phyloP scores from a whole-genome alignment of 345 rosid species.

The Streptanthus diversifolius region DNA sequence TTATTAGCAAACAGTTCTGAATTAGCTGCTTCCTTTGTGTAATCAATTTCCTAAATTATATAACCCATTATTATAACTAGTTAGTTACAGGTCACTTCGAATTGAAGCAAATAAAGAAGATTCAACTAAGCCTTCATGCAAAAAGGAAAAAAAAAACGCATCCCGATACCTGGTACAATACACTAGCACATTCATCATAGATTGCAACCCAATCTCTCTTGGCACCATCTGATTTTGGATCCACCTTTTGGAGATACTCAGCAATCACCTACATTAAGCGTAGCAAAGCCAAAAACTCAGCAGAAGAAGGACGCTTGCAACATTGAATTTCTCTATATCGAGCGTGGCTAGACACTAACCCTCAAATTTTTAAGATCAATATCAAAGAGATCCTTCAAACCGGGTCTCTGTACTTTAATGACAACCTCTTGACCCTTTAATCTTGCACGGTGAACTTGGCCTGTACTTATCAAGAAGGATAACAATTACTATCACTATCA shows the following conservation, averaged over 20 bases:
- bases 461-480: conserved; percentile 35
- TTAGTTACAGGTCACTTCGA: background rate
- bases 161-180: conserved; percentile 66
- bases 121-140: background rate
- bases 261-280: conserved; percentile 67
- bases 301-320: background rate
- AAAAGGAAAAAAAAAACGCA: background rate
- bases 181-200: conserved; percentile 96
- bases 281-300: background rate
- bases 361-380: conserved; percentile 93
- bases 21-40: conserved; percentile 93
- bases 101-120: background rate
- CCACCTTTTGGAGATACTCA: conserved; percentile 93
- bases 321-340: background rate
- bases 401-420: conserved; percentile 95
- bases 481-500: background rate
- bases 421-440: conserved; percentile 89
- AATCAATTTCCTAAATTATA: conserved; percentile 82
- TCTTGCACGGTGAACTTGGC: conserved; percentile 96
- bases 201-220: conserved; percentile 99
- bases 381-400: conserved; percentile 92
- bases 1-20: conserved; percentile 89
- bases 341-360: conserved; percentile 44
- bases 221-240: conserved; percentile 99
- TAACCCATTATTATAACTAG: conserved; percentile 2